These are phyloP conservation scores for Artemisia tridentata DNA, from an alignment of 129 eudicot genomes.

Conservation along the genomic window DNA sequence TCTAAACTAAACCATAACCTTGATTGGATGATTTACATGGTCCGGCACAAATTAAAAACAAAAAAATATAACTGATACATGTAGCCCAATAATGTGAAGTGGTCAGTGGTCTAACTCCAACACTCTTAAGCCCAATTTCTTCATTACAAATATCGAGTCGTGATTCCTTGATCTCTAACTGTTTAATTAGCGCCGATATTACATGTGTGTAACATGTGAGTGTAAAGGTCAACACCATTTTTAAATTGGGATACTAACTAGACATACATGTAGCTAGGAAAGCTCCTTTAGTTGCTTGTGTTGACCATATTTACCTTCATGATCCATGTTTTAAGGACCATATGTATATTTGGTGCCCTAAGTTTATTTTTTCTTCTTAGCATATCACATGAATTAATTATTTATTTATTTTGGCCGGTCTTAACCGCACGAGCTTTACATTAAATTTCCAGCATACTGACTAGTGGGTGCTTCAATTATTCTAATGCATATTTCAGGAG, in stretches of 20 bases:
- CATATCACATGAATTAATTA: neutral
- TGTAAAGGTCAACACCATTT: neutral
- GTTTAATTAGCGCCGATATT: too few relatives aligned
- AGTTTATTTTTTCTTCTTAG: neutral
- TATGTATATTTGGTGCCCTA: neutral
- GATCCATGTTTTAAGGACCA: conserved; percentile 33
- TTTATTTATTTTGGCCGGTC: conserved; percentile 23
- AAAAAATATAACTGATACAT: too few relatives aligned
- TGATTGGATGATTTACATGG: too few relatives aligned
- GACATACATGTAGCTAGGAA: conserved; percentile 11
- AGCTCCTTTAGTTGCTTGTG: conserved; percentile 14
- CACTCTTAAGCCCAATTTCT: too few relatives aligned
- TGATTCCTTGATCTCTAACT: too few relatives aligned
- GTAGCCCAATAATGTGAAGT: too few relatives aligned
- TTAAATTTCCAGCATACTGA: conserved; percentile 24
- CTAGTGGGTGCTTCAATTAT: conserved; percentile 14
- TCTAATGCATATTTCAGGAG: neutral
- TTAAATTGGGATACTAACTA: neutral
- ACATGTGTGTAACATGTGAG: too few relatives aligned
- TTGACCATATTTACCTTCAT: conserved; percentile 21
- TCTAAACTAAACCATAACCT: too few relatives aligned
- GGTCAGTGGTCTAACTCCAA: too few relatives aligned
- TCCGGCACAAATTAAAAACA: too few relatives aligned
- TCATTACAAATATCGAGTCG: too few relatives aligned
- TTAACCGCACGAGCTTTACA: conserved; percentile 31